Evolutionary conservation across 306 rosid genomes (phyloP), one percentile per base, ranked within the genome.

Genomic region (Quercus dentata): DNA sequence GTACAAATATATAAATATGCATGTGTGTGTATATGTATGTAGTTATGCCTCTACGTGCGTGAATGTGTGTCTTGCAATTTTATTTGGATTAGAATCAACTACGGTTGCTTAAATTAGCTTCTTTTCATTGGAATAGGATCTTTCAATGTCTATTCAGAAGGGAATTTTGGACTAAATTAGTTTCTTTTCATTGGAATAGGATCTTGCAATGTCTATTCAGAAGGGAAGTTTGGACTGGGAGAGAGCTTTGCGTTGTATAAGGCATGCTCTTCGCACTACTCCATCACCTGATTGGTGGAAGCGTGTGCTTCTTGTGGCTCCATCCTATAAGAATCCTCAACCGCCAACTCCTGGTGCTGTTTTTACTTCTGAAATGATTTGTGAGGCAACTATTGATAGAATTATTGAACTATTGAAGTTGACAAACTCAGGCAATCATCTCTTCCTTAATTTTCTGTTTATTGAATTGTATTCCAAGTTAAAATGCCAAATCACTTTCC

Each of bases 271-370:
- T 28, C 92, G 96, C 33, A 85, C 96, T 56, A 91, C 96, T 76
- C 99, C 99, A 63, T 95, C 99, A 65, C 99, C 99, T 70, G 99
- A 95, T 70, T 95, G 99, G 99, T 95, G 99, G 99, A 95, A 92
- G 87, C 96, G 98, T 15, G 97, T 93, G 79, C 92, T 95, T 78
- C 89, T 95, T n/a, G 86, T 93, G 25, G 97, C 95, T 83, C 91
- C 96, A 61, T 80, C 89, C 90, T 88, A 90, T 87, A 95, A 91
- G 87, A 71, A 86, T 84, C 72, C 97, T 81, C 99, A 91, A 81
- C 92, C 73, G 62, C 83, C 87, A 80, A 87, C 90, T 71, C 93
- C 97, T 77, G 99, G 99, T 85, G 98, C 98, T 76, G 98, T 95
- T 77, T 95, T 95, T 84, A 92, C 95, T 77, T 83, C 99, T 77